phyloP scores from a whole-genome alignment of 2,329 filamentous ascomycete species.

The Colletotrichum cordylinicola region DNA sequence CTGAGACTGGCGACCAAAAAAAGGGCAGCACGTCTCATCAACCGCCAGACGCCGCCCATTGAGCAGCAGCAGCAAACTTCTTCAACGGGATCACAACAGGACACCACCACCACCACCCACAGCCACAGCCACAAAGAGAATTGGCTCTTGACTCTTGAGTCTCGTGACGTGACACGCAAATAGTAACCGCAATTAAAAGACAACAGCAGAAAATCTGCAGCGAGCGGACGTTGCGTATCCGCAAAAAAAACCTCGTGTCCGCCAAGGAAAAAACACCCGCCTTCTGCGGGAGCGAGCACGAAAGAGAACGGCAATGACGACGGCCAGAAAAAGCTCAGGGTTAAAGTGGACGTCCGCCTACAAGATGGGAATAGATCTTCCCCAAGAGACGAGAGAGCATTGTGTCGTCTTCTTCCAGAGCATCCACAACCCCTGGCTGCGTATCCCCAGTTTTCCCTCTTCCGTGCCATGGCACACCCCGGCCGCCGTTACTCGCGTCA shows the following conservation, averaged over 20 bases:
- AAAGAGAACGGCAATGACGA: background rate
- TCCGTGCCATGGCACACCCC: constrained; percentile 12
- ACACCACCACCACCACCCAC: background rate
- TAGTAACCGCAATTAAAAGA: background rate
- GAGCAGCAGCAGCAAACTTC: background rate
- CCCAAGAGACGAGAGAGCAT: background rate
- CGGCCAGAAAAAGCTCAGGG: background rate
- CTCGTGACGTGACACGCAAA: background rate
- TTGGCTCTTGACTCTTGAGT: background rate
- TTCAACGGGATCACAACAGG: constrained; percentile 10
- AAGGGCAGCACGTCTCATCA: constrained; percentile 20
- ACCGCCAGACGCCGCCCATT: constrained; percentile 22
- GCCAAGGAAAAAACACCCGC: background rate
- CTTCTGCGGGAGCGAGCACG: background rate
- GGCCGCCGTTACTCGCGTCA: background rate
- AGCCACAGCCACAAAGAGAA: background rate
- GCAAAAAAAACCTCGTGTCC: background rate
- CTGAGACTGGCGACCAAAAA: constrained; percentile 23
- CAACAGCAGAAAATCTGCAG: background rate
- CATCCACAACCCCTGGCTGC: background rate
- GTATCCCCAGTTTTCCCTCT: background rate
- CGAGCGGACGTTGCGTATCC: background rate
- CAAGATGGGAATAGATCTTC: background rate
- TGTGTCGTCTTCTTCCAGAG: background rate
- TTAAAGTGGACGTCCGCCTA: background rate